Base-by-base conservation (phyloP, 176 grass and related monocot genomes). In the Oryza nivara region DNA sequence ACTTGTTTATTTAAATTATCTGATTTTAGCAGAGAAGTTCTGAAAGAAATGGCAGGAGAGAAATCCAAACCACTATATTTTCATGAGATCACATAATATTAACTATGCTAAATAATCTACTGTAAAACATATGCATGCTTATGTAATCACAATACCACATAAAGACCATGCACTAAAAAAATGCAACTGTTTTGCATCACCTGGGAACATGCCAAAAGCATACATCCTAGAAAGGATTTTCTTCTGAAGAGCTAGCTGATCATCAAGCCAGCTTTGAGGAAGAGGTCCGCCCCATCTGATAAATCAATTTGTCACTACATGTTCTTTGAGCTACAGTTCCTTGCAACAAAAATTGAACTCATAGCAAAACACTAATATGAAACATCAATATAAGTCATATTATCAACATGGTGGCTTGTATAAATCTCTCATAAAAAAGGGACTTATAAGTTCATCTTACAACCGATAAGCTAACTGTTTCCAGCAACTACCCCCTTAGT, bases 151-250 rank as follows among this genome's bases (percentile, higher is more conserved):
- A 54, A 51, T 51, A 51, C 48, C 48, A 56, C 52, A 56, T 12
- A 74, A 77, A 49, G 0, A 35, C 45, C 17, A 81, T 32, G 20
- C 74, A 51, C 26, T 60, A 76, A 75, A 77, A 56, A 23, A 49
- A 19, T 45, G 72, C 16, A 88, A 76, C 0, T 11, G 45, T 67
- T 64, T 4, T 63, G 40, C 17, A 0, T 70, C 34, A 91, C 92
- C 92, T 84, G 89, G 92, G 46, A 65, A 84, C 92, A 94, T 94
- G 71, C 92, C 92, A 89, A 94, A 91, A 66, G 84, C 68, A 73
- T 91, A 91, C 89, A 94, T 91, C 74, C 92, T 91, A 85, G 86
- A 67, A 48, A 94, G 89, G 48, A 94, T 94, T 94, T 85, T 91
- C 86, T 91, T 89, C 67, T 94, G 92, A 82, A 94, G 89, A 70